Evolutionary conservation across 129 eudicot species (phyloP), one percentile per base, ranked within the genome.

Genomic region (Chrysanthemum lavandulifolium): DNA sequence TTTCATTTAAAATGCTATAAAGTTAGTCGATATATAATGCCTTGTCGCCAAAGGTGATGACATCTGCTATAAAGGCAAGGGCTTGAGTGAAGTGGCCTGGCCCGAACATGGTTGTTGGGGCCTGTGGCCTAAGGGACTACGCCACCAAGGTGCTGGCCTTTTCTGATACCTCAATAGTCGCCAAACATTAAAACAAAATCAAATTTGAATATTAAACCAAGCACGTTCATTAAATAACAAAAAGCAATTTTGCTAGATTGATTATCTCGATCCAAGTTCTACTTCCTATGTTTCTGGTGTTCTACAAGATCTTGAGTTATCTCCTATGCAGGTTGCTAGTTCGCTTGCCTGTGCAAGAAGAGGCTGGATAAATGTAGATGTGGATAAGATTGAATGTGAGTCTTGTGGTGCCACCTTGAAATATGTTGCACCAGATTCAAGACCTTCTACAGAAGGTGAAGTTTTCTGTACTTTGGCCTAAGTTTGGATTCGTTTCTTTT

Each of bases 311-410:
- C 15, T n/a, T n/a, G 45, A 36, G 12, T 19, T 16, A 58, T 19
- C 11, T 49, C 14, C 3, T 6, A 15, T 74, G 15, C 66, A 74
- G 79, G 65, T 65, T 65, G 72, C 72, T 52, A 65, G 78, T 64
- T 74, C 72, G 5, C 78, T 93, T 71, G 87, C 97, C 56, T 93
- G 98, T 84, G 97, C 98, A 57, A 86, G 96, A 73, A 87, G 88
- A 77, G 98, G 98, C 54, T 93, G 98, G 98, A 87, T 90, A 70
- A 93, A 87, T 84, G 82, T 86, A 76, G 89, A 77, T 68, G 79
- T 87, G 79, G 96, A 90, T 83, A 84, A 75, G 54, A 83, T 93
- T 71, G 93, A 82, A 76, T 93, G 98, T 10, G 97, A 93, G 80
- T 82, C 96, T 51, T 93, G 98, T 76, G 82, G 92, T 61, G 98